A percentile compares a stretch with the other conserved stretches of the same genome.
Evolutionary conservation across 2,329 filamentous ascomycete genomes (phyloP).

Genomic region (Hirsutella thompsonii): DNA sequence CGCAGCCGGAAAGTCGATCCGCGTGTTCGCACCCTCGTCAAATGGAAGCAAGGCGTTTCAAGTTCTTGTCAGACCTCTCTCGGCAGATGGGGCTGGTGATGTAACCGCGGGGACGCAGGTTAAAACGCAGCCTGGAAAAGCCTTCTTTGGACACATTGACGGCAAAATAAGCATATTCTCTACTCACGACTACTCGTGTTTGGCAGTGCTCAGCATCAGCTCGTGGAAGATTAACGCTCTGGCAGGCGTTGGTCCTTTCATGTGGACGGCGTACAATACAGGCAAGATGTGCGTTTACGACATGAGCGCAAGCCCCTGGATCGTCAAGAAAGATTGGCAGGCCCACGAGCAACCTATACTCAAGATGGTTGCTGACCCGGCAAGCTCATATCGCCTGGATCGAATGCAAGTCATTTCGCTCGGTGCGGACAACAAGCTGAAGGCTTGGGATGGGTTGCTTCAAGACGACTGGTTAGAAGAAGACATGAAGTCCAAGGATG

Average conservation of each 20-base stretch:
- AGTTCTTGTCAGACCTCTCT: slow-evolving; percentile 57
- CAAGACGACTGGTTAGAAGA: slow-evolving; percentile 91
- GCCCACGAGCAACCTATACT: slow-evolving; percentile 77
- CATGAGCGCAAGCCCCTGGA: slow-evolving; percentile 69
- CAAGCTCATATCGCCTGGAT: slow-evolving; percentile 75
- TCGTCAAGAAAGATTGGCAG: slow-evolving; percentile 86
- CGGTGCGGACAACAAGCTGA: slow-evolving; percentile 74
- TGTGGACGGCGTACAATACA: slow-evolving; percentile 93
- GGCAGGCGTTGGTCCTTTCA: slow-evolving; percentile 62
- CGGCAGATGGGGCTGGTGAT: slow-evolving; percentile 65
- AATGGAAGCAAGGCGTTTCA: slow-evolving; percentile 61
- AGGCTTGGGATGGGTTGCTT: slow-evolving; percentile 83
- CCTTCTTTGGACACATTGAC: slow-evolving; percentile 86
- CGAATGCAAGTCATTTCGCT: slow-evolving; percentile 75
- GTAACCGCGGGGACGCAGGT: slow-evolving; percentile 74
- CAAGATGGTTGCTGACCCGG: slow-evolving; percentile 63
- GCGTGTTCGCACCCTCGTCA: slow-evolving; percentile 65
- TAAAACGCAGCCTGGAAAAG: slow-evolving; percentile 59
- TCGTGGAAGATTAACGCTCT: slow-evolving; percentile 91
- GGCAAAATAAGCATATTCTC: slow-evolving; percentile 95
- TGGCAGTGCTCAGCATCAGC: slow-evolving; percentile 75
- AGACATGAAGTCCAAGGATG: slow-evolving; percentile 74
- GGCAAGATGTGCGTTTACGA: slow-evolving; percentile 93
- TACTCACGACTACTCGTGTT: slow-evolving; percentile 58
- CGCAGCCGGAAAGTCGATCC: slow-evolving; percentile 73